Base-by-base conservation (phyloP, 306 rosid genomes). In the Sophora flavescens region DNA sequence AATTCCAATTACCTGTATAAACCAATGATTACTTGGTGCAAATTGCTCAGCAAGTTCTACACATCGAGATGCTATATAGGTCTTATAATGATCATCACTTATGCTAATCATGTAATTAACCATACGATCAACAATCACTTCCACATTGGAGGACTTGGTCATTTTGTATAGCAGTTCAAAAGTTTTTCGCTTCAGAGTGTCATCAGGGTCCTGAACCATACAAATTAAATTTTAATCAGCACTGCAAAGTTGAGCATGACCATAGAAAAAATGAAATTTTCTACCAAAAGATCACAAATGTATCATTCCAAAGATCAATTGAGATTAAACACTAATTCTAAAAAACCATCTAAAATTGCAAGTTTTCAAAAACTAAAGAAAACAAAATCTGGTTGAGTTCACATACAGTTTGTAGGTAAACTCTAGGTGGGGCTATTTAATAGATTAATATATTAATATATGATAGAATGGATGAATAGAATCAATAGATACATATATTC, bases 91-190 rank as follows among this genome's bases (percentile, higher is more conserved):
- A 73, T 87, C 89, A 78, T 96, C 99, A 77, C 88, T 91, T 44
- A 92, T 84, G 88, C 87, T 91, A 79, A 89, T 91, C 96, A 96
- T 88, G 76, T 92, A 96, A 69, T 87, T 91, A 87, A 93, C 88
- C 99, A 96, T 96, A 3, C 98, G 97, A 60, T 92, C 95, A 51
- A 93, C 99, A 81, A 96, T 96, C 79, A 96, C 99, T 86, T 96
- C 98, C 52, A 96, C 99, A 82, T 96, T 96, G 86, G 98, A 91
- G 79, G 99, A 87, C 87, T 87, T 96, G 36, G 99, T 96, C 99
- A 96, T 96, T 78, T 91, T 91, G 77, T 90, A 92, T 17, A 96
- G 82, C 68, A 96, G 84, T 74, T 88, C 96, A 78, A 96, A 96
- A 18, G 99, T 96, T 84, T 91, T 96, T 41, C 99, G 91, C 89